Conservation (phyloP, 805 yeast genomes). For the Starmerella riodocensis region DNA sequence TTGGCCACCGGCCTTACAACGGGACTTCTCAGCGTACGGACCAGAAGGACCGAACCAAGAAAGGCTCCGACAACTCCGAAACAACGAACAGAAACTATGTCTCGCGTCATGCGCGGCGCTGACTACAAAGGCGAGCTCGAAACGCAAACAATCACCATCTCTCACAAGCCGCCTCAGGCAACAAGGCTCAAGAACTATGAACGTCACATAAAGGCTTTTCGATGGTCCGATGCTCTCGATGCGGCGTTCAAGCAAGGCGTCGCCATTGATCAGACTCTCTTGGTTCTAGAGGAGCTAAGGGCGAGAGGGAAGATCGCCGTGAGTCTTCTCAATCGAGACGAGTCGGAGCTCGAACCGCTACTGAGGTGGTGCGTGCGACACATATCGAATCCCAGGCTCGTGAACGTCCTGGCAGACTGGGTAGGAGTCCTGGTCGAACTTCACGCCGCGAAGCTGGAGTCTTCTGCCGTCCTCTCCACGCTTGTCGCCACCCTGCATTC, state of each 20-base stretch:
- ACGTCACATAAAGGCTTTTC: constrained; percentile 68
- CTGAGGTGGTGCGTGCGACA: constrained; percentile 67
- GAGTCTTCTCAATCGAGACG: constrained; percentile 74
- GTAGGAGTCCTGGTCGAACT: constrained; percentile 54
- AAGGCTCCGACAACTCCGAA: constrained; percentile 26
- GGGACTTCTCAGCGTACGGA: constrained; percentile 78
- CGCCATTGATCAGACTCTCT: constrained; percentile 65
- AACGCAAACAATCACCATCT: constrained; percentile 40
- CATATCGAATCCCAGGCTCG: constrained; percentile 67
- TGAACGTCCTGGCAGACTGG: constrained; percentile 53
- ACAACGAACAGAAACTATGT: constrained; percentile 43
- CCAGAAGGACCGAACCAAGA: constrained; percentile 57
- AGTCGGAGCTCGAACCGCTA: constrained; percentile 70
- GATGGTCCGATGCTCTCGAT: constrained; percentile 88
- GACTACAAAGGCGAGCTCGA: constrained; percentile 87
- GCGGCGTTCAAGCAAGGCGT: constrained; percentile 69
- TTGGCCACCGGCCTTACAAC: constrained; percentile 84
- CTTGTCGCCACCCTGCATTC: constrained; percentile 43
- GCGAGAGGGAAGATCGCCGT: constrained; percentile 77
- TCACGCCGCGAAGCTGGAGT: constrained; percentile 62
- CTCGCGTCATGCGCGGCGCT: constrained; percentile 77
- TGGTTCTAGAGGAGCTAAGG: constrained; percentile 75
- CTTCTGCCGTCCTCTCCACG: constrained; percentile 65
- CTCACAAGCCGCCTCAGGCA: constrained; percentile 31
- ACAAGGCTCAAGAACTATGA: constrained; percentile 65